These are phyloP conservation scores for Didymella lethalis DNA, from an alignment of 2,329 filamentous ascomycete species.

Conservation along the genomic window DNA sequence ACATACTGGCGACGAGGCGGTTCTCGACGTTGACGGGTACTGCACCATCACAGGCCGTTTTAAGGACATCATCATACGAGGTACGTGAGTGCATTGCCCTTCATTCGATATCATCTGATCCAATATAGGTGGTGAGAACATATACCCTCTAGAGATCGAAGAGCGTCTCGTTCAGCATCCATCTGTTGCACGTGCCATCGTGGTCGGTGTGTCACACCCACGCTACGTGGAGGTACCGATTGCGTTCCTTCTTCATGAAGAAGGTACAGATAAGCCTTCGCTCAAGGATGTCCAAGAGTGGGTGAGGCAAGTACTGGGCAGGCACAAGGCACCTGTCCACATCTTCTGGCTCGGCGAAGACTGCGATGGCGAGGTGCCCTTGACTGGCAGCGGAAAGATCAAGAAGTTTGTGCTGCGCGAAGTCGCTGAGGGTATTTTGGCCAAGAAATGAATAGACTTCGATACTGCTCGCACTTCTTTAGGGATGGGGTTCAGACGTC, in stretches of 20 bases:
- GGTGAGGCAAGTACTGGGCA: constrained; percentile 49
- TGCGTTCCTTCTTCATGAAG: constrained; percentile 63
- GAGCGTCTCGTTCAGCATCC: constrained; percentile 73
- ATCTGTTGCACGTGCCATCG: constrained; percentile 68
- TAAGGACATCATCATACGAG: constrained; percentile 81
- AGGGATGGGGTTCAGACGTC: neutral
- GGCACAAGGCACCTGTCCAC: constrained; percentile 67
- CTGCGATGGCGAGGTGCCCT: constrained; percentile 48
- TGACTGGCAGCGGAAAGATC: constrained; percentile 57
- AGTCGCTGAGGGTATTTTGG: constrained; percentile 38
- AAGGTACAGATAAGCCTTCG: constrained; percentile 32
- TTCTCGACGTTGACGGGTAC: constrained; percentile 60
- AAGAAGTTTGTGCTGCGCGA: constrained; percentile 52
- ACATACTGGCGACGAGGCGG: constrained; percentile 52
- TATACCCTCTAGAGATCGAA: constrained; percentile 76
- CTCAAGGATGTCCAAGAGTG: constrained; percentile 49
- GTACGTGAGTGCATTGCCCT: constrained; percentile 38
- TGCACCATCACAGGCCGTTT: constrained; percentile 77
- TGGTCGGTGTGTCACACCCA: constrained; percentile 73
- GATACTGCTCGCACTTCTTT: no score
- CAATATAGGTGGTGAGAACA: constrained; percentile 49
- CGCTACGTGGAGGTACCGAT: constrained; percentile 78
- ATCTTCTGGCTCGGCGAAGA: constrained; percentile 76
- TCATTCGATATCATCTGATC: constrained; percentile 5
- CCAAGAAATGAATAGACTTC: constrained; percentile 6